Base-by-base conservation (phyloP, 805 yeast genomes). In the Candida awuae region DNA sequence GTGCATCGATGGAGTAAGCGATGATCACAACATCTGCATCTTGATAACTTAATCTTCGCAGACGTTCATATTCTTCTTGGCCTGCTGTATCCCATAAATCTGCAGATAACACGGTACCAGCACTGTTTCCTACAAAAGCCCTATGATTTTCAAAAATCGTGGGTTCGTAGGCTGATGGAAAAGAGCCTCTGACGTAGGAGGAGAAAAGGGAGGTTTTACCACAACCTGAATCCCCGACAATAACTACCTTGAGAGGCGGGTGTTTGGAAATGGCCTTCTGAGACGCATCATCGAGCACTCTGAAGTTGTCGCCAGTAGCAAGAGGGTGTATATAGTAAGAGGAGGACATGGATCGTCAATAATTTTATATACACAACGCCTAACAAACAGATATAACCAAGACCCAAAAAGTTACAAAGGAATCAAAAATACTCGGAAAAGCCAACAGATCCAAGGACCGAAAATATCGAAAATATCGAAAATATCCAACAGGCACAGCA, bases 141-240 rank as follows among this genome's bases (percentile, higher is more conserved):
- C 95, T 88, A 56, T 84, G 85, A 65, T 87, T 87, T 62, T 88
- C 96, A 58, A 90, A 87, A 35, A 90, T 97, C 17, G 98, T 90
- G 46, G 97, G 97, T 39, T 92, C 97, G 61, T 90, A 90, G 63
- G 90, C 97, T 29, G 92, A 84, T 21, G 98, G 98, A 63, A 90
- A 90, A 58, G 87, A 87, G 62, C 87, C 85, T 41, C 95, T 86
- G 37, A 96, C 87, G 65, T 90, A 90, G 43, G 97, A 87, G 55
- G 92, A 90, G 50, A 92, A 74, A 43, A 92, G 75, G 63, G 97
- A 90, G 8, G 97, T 90, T 55, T 87, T 90, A 54, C 98, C 98
- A 50, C 92, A 97, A 54, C 97, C 97, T 75, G 97, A 97, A 66
- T 92, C 98, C 48, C 98, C 98, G 36, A 92, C 97, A 46, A 90